Conservation (phyloP, 108 stramenopile species). For the Conticribra weissflogii region DNA sequence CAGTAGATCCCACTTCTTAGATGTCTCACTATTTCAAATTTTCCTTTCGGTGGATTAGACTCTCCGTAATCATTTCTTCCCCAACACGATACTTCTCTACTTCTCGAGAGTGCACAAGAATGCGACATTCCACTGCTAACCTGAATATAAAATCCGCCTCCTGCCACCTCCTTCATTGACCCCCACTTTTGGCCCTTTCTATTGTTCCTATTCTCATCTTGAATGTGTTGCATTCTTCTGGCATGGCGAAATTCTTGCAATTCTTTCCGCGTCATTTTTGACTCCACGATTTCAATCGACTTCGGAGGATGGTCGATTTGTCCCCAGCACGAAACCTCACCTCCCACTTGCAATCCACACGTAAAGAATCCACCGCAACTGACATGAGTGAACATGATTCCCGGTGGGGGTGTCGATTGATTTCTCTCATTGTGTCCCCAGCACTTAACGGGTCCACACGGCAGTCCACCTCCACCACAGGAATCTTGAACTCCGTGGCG, state of each 20-base stretch:
- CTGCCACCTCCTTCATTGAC: neutral
- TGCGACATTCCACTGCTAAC: constrained; percentile 45
- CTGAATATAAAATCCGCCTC: constrained; percentile 30
- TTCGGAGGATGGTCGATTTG: constrained; percentile 27
- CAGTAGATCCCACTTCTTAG: neutral
- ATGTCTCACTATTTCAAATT: constrained; percentile 24
- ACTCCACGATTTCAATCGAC: neutral
- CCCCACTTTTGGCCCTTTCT: no score
- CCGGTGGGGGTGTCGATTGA: constrained; percentile 28
- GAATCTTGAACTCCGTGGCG: constrained; percentile 14
- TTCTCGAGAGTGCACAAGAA: constrained; percentile 32
- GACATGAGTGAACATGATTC: constrained; percentile 33
- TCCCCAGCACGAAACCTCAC: constrained; percentile 36
- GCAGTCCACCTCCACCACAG: constrained; percentile 18
- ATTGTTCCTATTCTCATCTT: constrained; percentile 7
- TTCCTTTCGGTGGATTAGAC: constrained; percentile 24
- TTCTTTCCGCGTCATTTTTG: neutral
- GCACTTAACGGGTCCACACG: constrained; percentile 38
- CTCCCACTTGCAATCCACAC: constrained; percentile 26
- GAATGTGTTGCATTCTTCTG: constrained; percentile 15
- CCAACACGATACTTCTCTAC: constrained; percentile 32
- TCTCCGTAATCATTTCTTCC: constrained; percentile 42
- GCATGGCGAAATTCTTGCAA: constrained; percentile 8
- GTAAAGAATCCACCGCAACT: constrained; percentile 34
- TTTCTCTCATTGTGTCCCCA: constrained; percentile 35